phyloP scores from a whole-genome alignment of 2,329 filamentous ascomycete species.

The Aspergillus sp. region DNA sequence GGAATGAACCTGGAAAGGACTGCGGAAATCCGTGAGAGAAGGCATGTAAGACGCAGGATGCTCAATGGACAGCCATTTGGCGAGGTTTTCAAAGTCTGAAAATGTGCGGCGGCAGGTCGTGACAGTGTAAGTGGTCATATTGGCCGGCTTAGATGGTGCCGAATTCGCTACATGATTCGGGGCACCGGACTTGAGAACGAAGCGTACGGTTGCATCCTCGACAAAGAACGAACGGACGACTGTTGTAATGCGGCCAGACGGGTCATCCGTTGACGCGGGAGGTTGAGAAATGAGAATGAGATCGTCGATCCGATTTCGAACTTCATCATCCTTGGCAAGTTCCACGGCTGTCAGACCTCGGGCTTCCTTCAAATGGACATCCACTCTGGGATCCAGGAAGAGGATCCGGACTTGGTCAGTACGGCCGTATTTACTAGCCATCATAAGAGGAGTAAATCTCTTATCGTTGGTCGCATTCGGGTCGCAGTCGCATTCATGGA shows the following conservation, averaged over 20 bases:
- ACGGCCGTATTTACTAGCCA: slow-evolving; percentile 95
- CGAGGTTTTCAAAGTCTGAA: slow-evolving; percentile 85
- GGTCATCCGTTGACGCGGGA: slow-evolving; percentile 49
- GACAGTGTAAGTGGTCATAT: slow-evolving; percentile 79
- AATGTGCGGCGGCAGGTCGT: slow-evolving; percentile 89
- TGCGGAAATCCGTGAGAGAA: slow-evolving; percentile 70
- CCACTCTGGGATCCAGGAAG: slow-evolving; percentile 83
- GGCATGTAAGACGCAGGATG: slow-evolving; percentile 96
- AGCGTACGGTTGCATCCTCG: slow-evolving; percentile 87
- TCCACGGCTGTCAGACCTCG: slow-evolving; percentile 92
- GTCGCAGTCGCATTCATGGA: slow-evolving; percentile 87
- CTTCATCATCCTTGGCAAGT: slow-evolving; percentile 95
- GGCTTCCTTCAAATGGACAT: slow-evolving; percentile 77
- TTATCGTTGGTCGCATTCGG: slow-evolving; percentile 95
- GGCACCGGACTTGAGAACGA: slow-evolving; percentile 91
- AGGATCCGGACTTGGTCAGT: slow-evolving; percentile 88
- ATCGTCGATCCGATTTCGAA: slow-evolving; percentile 94
- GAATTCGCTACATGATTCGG: slow-evolving; percentile 50
- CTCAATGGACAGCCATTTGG: slow-evolving; percentile 77
- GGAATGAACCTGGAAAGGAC: slow-evolving; percentile 88
- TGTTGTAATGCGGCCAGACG: slow-evolving; percentile 80
- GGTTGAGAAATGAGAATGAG: slow-evolving; percentile 76
- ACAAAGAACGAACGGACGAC: slow-evolving; percentile 96
- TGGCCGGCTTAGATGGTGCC: slow-evolving; percentile 40
- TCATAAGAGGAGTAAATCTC: slow-evolving; percentile 92